Conservation (phyloP, 345 rosid genomes). For the Salix koriyanagi region DNA sequence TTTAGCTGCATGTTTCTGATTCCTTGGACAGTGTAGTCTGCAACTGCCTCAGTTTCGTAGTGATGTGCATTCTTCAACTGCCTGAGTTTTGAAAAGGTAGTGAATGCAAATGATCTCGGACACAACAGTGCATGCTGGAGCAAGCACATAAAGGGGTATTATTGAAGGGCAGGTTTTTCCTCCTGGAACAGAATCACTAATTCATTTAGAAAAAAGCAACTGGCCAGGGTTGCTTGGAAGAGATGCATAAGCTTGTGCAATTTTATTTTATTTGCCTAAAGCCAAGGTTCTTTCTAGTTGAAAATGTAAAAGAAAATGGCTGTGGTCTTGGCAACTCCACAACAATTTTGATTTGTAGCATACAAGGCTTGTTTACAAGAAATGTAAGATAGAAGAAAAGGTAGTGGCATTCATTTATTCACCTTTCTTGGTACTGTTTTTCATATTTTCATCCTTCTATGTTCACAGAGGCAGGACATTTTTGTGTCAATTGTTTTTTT, state of each 20-base stretch:
- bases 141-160: neutral
- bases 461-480: neutral
- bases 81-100: neutral
- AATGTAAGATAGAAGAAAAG: constrained; percentile 37
- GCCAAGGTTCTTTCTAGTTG: constrained; percentile 26
- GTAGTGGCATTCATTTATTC: constrained; percentile 36
- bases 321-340: constrained; percentile 29
- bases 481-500: neutral
- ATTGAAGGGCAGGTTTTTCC: neutral
- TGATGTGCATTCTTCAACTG: neutral
- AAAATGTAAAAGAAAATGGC: constrained; percentile 27
- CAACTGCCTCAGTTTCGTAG: neutral
- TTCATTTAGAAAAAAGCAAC: constrained; percentile 25
- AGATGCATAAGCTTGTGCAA: constrained; percentile 22
- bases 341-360: constrained; percentile 58
- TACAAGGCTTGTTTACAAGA: constrained; percentile 35
- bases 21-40: constrained; percentile 1
- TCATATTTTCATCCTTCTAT: neutral
- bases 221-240: constrained; percentile 6
- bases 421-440: constrained; percentile 16
- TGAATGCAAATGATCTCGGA: neutral
- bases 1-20: constrained; percentile 15
- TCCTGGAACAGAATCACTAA: constrained; percentile 12
- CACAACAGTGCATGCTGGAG: neutral
- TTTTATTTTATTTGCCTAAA: constrained; percentile 18